Percentiles rank a stretch among this genome's conserved stretches.
Evolutionary conservation across 306 rosid genomes (phyloP).

Genomic region (Medicago ruthenica): DNA sequence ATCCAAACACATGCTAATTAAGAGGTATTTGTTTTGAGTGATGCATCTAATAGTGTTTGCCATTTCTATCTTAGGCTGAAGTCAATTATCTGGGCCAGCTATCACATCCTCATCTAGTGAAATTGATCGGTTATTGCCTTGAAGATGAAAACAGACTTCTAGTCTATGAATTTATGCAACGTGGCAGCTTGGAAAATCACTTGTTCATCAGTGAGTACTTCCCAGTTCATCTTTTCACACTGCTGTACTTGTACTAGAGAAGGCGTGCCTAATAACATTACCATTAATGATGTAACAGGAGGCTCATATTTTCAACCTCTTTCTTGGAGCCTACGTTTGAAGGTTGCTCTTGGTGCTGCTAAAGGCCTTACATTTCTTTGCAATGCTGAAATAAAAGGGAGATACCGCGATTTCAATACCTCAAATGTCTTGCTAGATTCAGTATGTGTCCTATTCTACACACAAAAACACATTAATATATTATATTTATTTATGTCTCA

Average conservation of each 20-base stretch:
- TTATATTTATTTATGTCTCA: not conserved
- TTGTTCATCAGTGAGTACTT: conserved; percentile 68
- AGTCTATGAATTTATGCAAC: conserved; percentile 71
- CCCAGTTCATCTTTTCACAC: conserved; percentile 1
- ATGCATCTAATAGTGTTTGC: too few relatives aligned
- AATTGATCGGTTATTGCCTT: conserved; percentile 64
- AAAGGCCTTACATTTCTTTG: conserved; percentile 78
- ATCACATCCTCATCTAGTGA: conserved; percentile 70
- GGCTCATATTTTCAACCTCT: conserved; percentile 79
- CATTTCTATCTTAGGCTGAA: conserved; percentile 52
- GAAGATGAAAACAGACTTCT: conserved; percentile 65
- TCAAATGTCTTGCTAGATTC: conserved; percentile 69
- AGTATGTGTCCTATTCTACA: conserved; percentile 45
- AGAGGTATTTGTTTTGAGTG: too few relatives aligned
- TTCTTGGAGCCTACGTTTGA: conserved; percentile 72
- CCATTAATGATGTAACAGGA: conserved; percentile 47
- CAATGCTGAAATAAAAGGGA: conserved; percentile 55
- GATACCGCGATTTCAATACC: conserved; percentile 58
- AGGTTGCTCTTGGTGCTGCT: conserved; percentile 76
- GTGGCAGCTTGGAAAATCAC: conserved; percentile 82
- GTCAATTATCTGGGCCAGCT: conserved; percentile 65
- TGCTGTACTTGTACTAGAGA: conserved; percentile 35
- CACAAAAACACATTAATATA: not conserved
- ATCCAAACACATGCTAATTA: too few relatives aligned
- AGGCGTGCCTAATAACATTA: conserved; percentile 25